Evolutionary conservation across 2,329 filamentous ascomycete genomes (phyloP), one percentile per base, ranked within the genome.

Genomic region (Colletotrichum tanaceti): DNA sequence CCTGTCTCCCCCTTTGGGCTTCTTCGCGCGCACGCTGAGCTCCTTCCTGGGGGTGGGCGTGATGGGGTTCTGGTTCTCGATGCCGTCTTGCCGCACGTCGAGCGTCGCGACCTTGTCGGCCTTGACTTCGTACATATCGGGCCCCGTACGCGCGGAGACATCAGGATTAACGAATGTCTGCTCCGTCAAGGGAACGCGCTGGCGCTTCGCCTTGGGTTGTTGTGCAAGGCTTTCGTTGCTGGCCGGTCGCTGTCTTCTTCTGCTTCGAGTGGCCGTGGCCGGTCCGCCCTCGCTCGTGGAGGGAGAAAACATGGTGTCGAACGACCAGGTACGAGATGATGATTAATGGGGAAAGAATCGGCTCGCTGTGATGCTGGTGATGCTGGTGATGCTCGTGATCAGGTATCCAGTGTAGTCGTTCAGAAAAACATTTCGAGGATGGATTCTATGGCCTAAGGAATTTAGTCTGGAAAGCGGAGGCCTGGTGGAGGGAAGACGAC

Each of bases 171-270:
- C 76, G 75, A 86, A 86, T 63, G 86, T 87, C 74, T 87, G 83
- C 68, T 90, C 87, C 62, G 82, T 84, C 72, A 90, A 76, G 38
- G 85, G 86, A 59, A 88, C 79, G 71, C 89, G 84, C 75, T 87
- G 86, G 71, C 89, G 85, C 80, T 91, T 91, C 14, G 87, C 85
- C 77, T 89, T 90, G 35, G 89, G 89, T 73, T 87, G 85, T 71
- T 86, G 83, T 57, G 80, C 78, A 60, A 86, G 77, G 74, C 79
- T 83, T 67, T 90, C 88, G 64, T 84, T 81, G 74, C 84, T 87
- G 73, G 81, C 77, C 58, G 88, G 88, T 66, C 89, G 86, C 77
- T 88, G 88, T 65, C 89, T 85, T 70, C 89, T 85, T 68, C 89
- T 86, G 73, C 87, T 88, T 71, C 88, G 84, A 62, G 86, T 88